phyloP scores from a whole-genome alignment of 345 rosid species.

The Acer yangbiense region DNA sequence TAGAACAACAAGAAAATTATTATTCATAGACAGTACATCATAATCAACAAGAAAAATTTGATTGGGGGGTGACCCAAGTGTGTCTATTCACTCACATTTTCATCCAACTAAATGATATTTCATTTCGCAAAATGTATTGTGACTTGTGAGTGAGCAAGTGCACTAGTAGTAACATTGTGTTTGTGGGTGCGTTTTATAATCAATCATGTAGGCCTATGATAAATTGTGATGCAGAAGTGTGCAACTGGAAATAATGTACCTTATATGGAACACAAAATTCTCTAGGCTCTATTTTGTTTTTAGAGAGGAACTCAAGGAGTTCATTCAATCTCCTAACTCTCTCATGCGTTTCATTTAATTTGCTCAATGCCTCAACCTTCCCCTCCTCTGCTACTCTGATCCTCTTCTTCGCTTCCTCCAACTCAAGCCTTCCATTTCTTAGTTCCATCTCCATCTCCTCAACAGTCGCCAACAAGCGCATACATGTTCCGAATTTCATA shows the following conservation, averaged over 20 bases:
- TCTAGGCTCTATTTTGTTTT: slow-evolving; percentile 25
- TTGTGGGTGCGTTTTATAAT: too few relatives aligned
- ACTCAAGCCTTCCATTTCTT: slow-evolving; percentile 40
- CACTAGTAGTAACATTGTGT: not conserved
- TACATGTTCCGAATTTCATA: slow-evolving; percentile 46
- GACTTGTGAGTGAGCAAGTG: not conserved
- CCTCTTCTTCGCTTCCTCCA: slow-evolving; percentile 51
- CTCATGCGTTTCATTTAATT: slow-evolving; percentile 46
- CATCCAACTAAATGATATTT: too few relatives aligned
- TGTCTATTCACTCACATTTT: too few relatives aligned
- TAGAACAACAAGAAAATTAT: not conserved
- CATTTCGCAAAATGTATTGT: not conserved
- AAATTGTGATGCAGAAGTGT: not conserved
- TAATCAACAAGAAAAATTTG: not conserved
- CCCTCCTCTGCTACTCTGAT: slow-evolving; percentile 48
- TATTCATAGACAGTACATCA: not conserved
- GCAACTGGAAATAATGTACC: slow-evolving; percentile 13
- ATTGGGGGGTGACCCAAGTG: too few relatives aligned
- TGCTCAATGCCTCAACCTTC: slow-evolving; percentile 42
- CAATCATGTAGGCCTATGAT: too few relatives aligned
- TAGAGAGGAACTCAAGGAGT: slow-evolving; percentile 24
- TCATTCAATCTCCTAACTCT: slow-evolving; percentile 39
- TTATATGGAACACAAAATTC: slow-evolving; percentile 13
- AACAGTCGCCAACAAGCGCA: slow-evolving; percentile 41
- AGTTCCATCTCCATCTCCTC: slow-evolving; percentile 51